phyloP scores from a whole-genome alignment of 2,329 filamentous ascomycete species.

The Aspergillus ustus region DNA sequence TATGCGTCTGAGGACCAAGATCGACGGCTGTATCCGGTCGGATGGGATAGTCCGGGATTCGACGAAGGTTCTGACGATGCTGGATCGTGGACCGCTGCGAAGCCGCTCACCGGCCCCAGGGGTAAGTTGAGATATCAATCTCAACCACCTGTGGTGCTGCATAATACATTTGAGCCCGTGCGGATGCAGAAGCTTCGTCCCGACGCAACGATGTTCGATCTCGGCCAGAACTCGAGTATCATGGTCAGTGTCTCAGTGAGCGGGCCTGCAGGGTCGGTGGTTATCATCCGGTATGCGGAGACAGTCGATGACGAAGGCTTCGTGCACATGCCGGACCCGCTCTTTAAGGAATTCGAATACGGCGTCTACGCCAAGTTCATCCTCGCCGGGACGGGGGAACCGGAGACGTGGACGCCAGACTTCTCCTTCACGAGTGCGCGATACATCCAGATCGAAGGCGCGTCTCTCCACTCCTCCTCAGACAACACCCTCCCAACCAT shows the following conservation, averaged over 20 bases:
- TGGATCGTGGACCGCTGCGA: slow-evolving; percentile 21
- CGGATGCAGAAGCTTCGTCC: slow-evolving; percentile 16
- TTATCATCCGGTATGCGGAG: slow-evolving; percentile 15
- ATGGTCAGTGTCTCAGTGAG: slow-evolving; percentile 24
- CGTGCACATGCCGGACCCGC: slow-evolving; percentile 30
- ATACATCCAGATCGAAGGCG: slow-evolving; percentile 31
- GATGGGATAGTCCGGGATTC: slow-evolving; percentile 25
- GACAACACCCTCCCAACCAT: slow-evolving; percentile 21
- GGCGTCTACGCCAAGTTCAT: slow-evolving; percentile 27
- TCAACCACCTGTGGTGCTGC: slow-evolving; percentile 29
- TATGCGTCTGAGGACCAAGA: slow-evolving; percentile 31
- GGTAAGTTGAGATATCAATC: slow-evolving; percentile 29
- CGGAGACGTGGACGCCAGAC: slow-evolving; percentile 28
- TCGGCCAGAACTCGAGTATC: slow-evolving; percentile 29
- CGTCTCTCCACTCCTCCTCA: slow-evolving; percentile 14
- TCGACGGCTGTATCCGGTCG: slow-evolving; percentile 24
- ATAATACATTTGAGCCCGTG: slow-evolving; percentile 27
- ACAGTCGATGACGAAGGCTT: slow-evolving; percentile 21
- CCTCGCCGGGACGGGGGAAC: slow-evolving; percentile 23
- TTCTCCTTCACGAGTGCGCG: slow-evolving; percentile 32
- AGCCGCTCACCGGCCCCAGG: slow-evolving; percentile 29
- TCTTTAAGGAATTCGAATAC: slow-evolving; percentile 32
- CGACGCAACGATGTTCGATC: slow-evolving; percentile 26
- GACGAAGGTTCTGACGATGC: slow-evolving; percentile 3
- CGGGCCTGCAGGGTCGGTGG: slow-evolving; percentile 17